Base-by-base conservation (phyloP, 2,329 filamentous ascomycete species). In the Fusarium papillatum region DNA sequence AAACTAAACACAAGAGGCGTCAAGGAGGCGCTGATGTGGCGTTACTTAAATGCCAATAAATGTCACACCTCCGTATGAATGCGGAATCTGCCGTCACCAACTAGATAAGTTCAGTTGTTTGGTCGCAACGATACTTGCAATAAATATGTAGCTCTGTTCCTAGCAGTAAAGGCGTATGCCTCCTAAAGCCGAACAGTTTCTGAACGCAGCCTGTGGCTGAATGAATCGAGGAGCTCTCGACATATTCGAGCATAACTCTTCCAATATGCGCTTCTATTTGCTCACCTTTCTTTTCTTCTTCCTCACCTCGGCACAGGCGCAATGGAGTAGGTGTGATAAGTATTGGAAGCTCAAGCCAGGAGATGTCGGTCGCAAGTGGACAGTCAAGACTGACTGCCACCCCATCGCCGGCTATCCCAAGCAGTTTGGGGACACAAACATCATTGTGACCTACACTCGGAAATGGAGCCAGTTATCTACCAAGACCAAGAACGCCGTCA, bases 401-500 rank as follows among this genome's bases (percentile, higher is more conserved):
- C 13, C 39, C 8, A 50, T 74, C 17, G 29, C 66, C 4, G 64
- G 66, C 3, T 76, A 76, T 36, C 71, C 74, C 3, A 63, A 67
- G 31, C 41, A 13, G 1, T 70, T 76, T 39, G 61, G 22, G 19
- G 24, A 55, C 13, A 72, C 62, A 43, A 62, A 64, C 26, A 57
- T 76, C 34, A 65, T 36, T 1, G 71, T 76, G 14, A 17, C 46
- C 14, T 76, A 76, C 59, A 76, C 68, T 1, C 13, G 57, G 4
- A 61, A 65, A 41, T 76, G 73, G 73, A 57, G 46, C 5, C 26
- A 55, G 2, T 13, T 24, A 2, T 22, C 19, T 2, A 39, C 5
- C 39, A 70, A 67, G 6, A 61, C n/a, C 11, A n/a, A 13, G 16
- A 17, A 13, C 9, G 36, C n/a, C 11, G 53, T 74, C 4, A 64